Conservation (phyloP, 83 land plant genomes). For the Larix sibirica region DNA sequence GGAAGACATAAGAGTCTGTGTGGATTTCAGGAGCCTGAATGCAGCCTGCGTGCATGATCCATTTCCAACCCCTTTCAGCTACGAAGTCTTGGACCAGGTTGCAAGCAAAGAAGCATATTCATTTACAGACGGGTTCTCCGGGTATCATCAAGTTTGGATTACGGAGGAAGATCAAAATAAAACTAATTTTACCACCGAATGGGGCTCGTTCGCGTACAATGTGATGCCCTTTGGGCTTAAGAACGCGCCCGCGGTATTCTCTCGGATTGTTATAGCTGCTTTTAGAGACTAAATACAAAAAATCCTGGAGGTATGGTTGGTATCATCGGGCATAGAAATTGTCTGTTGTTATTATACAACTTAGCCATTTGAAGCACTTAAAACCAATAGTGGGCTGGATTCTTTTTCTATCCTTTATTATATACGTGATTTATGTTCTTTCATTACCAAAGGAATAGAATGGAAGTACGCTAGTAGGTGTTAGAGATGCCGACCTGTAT, state of each 20-base stretch:
- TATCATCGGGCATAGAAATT: no score
- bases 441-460: no score
- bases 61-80: not conserved
- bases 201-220: not conserved
- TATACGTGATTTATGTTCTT: no score
- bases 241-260: not conserved
- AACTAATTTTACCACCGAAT: not conserved
- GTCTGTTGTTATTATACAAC: no score
- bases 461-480: no score
- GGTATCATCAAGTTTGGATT: not conserved
- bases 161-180: no score
- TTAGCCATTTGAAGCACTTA: no score
- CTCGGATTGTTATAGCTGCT: not conserved
- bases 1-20: not conserved
- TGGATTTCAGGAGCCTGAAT: not conserved
- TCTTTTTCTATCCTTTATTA: no score
- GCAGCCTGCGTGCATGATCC: not conserved
- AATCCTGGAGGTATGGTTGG: no score
- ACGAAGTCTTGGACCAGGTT: not conserved
- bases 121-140: not conserved
- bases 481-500: no score
- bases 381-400: no score
- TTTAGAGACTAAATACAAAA: no score
- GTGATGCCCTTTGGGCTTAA: not conserved
- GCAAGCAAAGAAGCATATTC: not conserved